Conservation (phyloP, 371 early-diverging fungal species). For the Smittium culicis region DNA sequence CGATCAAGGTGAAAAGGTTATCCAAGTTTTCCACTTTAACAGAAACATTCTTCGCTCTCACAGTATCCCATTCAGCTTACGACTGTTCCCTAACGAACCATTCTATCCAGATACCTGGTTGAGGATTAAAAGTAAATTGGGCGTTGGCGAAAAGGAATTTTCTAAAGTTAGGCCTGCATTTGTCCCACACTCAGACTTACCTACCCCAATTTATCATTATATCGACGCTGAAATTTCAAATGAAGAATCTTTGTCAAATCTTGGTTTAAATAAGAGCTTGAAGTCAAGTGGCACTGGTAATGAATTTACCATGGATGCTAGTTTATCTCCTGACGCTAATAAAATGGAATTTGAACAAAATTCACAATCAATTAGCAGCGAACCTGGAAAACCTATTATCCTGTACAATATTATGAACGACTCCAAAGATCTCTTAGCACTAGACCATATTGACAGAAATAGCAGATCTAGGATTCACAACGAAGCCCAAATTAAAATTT, state of each 20-base stretch:
- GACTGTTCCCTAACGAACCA: constrained; percentile 49
- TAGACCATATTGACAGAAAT: constrained; percentile 63
- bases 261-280: not conserved
- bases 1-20: constrained; percentile 17
- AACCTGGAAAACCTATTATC: constrained; percentile 33
- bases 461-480: constrained; percentile 31
- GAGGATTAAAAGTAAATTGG: constrained; percentile 54
- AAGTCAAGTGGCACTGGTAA: not conserved
- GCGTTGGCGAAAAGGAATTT: constrained; percentile 76
- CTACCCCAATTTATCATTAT: not conserved
- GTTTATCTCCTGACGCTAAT: not conserved
- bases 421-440: constrained; percentile 46
- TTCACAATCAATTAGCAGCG: not conserved
- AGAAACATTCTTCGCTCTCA: constrained; percentile 50
- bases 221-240: not conserved
- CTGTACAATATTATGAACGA: constrained; percentile 35
- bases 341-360: not conserved
- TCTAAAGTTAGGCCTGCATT: constrained; percentile 53
- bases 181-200: constrained; percentile 18
- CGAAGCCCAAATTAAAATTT: constrained; percentile 4
- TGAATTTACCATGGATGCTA: not conserved
- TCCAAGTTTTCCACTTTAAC: constrained; percentile 60
- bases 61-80: constrained; percentile 68
- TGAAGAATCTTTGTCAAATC: not conserved
- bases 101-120: constrained; percentile 49